A percentile compares a stretch with the other conserved stretches of the same genome.
Conservation (phyloP, 306 rosid species). For the Fragaria vesca region DNA sequence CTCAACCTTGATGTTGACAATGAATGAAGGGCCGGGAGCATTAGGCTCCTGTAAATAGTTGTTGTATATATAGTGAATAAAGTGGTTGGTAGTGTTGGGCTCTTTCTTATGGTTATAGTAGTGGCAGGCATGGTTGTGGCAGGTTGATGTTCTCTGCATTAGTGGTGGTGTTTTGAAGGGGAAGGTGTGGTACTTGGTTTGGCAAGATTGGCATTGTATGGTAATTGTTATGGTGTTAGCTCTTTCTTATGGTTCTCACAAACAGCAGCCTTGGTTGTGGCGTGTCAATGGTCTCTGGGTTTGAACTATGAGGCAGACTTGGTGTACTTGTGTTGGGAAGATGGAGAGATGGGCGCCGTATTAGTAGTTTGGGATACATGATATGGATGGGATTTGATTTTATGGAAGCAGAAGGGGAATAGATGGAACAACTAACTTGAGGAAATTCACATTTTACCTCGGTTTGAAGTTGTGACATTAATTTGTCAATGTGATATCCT, state of each 20-base stretch:
- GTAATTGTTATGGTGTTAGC: conserved; percentile 34
- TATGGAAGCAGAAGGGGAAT: conserved; percentile 31
- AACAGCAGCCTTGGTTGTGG: conserved; percentile 36
- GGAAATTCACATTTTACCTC: conserved; percentile 31
- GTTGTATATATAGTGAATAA: conserved; percentile 52
- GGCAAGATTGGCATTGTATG: background rate
- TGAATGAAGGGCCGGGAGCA: conserved; percentile 37
- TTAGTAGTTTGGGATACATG: background rate
- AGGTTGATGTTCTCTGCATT: background rate
- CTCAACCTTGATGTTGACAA: conserved; percentile 60
- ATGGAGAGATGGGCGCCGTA: background rate
- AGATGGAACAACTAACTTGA: conserved; percentile 28
- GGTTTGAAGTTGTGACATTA: conserved; percentile 18
- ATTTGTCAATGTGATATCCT: conserved; percentile 12
- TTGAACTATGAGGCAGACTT: conserved; percentile 19
- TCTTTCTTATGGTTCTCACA: conserved; percentile 27
- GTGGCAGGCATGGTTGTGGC: background rate
- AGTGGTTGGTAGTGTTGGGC: conserved; percentile 37
- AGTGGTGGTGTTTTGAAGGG: background rate
- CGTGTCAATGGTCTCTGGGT: conserved; percentile 30
- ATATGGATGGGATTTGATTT: conserved; percentile 25
- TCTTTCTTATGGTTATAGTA: conserved; percentile 30
- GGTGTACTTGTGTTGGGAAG: conserved; percentile 10
- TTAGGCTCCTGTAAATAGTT: conserved; percentile 48
- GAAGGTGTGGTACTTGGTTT: background rate